Conservation (phyloP, 768 basidiomycete genomes). For the Russula lepida region DNA sequence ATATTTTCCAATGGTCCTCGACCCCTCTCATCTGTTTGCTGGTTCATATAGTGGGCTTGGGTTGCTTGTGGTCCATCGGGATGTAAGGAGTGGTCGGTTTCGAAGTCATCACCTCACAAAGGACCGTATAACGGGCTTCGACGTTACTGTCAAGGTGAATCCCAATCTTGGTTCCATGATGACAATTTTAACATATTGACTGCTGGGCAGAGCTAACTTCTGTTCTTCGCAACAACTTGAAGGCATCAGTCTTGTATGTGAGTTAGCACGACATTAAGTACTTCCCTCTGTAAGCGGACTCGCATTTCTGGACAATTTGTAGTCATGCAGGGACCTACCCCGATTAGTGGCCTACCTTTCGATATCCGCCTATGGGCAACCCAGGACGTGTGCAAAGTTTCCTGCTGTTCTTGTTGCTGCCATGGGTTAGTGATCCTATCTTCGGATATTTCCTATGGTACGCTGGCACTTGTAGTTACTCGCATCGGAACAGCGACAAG, state of each 20-base stretch:
- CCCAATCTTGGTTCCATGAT: background rate
- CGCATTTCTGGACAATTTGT: background rate
- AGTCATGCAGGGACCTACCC: background rate
- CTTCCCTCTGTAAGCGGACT: background rate
- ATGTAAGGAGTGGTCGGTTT: background rate
- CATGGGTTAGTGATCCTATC: background rate
- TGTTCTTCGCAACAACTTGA: background rate
- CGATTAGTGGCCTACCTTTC: background rate
- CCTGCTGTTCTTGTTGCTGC: background rate
- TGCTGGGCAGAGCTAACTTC: background rate
- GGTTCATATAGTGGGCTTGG: background rate
- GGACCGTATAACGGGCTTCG: no score
- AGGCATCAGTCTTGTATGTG: background rate
- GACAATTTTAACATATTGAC: background rate
- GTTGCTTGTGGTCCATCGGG: background rate
- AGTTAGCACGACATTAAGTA: background rate
- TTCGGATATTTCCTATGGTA: background rate
- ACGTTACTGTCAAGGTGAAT: no score
- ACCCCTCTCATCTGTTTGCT: background rate
- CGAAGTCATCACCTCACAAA: background rate
- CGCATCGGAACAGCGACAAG: slow-evolving; percentile 21
- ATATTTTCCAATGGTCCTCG: background rate
- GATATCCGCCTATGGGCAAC: background rate
- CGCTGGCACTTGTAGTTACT: slow-evolving; percentile 9
- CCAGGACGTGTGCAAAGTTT: background rate